These are phyloP conservation scores for Aspergillus carlsbadensis DNA, from an alignment of 495 filamentous ascomycete species.

Conservation along the genomic window DNA sequence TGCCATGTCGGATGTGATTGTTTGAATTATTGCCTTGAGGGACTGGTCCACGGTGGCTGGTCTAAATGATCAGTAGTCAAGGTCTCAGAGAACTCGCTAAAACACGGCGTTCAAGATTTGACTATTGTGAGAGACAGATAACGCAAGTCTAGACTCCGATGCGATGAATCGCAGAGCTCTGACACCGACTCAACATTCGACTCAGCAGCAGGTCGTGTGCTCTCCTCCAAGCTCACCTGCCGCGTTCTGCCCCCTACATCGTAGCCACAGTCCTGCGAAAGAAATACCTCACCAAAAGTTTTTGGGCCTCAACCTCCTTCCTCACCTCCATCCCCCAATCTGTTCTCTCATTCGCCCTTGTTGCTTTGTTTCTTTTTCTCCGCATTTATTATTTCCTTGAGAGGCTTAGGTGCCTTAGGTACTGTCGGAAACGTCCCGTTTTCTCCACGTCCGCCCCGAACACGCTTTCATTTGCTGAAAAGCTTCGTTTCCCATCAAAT, in stretches of 20 bases:
- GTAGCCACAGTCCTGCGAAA: conserved; percentile 24
- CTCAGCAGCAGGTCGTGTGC: conserved; percentile 3
- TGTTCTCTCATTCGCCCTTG: conserved; percentile 10
- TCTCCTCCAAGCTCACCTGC: background rate
- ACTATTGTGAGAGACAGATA: too few species aligned
- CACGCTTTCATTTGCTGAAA: conserved; percentile 20
- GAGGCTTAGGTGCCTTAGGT: background rate
- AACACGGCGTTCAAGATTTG: background rate
- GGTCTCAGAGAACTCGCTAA: too few species aligned
- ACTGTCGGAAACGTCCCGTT: conserved; percentile 22
- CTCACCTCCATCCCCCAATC: background rate
- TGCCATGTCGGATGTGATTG: conserved; percentile 10
- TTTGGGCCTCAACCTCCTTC: conserved; percentile 1
- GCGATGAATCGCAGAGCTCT: background rate
- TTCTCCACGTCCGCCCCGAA: conserved; percentile 20
- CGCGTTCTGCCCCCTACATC: conserved; percentile 18
- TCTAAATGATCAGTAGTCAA: background rate
- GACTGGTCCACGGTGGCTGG: background rate
- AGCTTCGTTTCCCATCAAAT: conserved; percentile 31
- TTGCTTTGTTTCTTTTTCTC: conserved; percentile 17
- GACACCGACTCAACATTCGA: background rate
- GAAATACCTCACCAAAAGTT: conserved; percentile 22
- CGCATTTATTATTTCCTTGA: conserved; percentile 15
- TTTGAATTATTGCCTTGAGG: background rate
- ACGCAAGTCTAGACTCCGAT: too few species aligned